These are phyloP conservation scores for Chrysanthemum lavandulifolium DNA, from an alignment of 129 eudicot species.

Conservation along the genomic window DNA sequence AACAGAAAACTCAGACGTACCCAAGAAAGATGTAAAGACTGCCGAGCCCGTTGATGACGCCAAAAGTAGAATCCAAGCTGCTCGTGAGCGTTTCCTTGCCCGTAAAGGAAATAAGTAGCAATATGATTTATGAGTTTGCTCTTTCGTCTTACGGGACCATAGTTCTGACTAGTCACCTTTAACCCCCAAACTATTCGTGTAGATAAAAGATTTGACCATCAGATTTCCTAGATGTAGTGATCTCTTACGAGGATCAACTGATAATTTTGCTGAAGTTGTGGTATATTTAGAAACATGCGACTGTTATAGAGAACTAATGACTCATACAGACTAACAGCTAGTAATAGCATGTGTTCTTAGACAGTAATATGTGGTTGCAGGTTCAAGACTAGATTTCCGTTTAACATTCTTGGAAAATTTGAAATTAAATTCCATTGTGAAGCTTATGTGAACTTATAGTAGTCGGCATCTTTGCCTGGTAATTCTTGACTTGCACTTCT, in stretches of 20 bases:
- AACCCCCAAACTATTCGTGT: neutral
- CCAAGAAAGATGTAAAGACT: conserved; percentile 34
- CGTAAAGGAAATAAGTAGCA: conserved; percentile 54
- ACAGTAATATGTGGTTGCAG: no score
- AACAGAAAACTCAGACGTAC: conserved; percentile 23
- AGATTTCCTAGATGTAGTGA: neutral
- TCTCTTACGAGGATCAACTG: no score
- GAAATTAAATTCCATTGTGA: neutral
- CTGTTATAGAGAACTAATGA: no score
- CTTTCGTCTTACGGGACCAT: neutral
- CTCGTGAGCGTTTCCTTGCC: conserved; percentile 89
- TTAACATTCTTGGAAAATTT: neutral
- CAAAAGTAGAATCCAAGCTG: conserved; percentile 67
- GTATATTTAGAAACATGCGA: no score
- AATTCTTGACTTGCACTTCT: neutral
- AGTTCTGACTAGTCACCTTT: neutral
- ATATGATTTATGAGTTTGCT: neutral
- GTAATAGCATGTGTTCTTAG: no score
- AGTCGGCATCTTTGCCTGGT: neutral
- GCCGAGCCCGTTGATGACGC: conserved; percentile 45
- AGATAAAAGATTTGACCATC: conserved; percentile 1
- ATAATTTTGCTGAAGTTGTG: no score
- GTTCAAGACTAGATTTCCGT: neutral
- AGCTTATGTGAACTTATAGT: neutral
- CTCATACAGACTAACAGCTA: no score